A percentile compares a stretch with the other conserved stretches of the same genome.
Conservation (phyloP, 257 asterid species). For the Solanum etuberosum region DNA sequence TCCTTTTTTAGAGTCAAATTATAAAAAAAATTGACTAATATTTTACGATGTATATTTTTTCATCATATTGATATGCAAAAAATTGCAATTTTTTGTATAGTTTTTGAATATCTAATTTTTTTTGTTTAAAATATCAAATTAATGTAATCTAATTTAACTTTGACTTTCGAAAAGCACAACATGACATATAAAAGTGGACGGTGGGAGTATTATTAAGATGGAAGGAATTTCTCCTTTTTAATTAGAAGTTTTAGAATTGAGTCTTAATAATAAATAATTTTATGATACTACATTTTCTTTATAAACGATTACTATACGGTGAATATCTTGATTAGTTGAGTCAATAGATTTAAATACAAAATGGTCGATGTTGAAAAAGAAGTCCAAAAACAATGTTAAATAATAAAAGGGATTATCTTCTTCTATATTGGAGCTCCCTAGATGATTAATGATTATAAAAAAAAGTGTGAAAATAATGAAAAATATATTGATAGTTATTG, state of each 20-base stretch:
- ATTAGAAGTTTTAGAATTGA: fast-evolving
- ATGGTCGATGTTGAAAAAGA: background rate
- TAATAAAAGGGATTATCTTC: too few relatives aligned
- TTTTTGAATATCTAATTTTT: too few relatives aligned
- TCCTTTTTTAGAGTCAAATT: too few relatives aligned
- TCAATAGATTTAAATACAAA: background rate
- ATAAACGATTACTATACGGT: fast-evolving
- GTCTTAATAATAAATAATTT: fast-evolving
- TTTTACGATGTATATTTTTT: too few relatives aligned
- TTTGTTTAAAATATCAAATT: too few relatives aligned
- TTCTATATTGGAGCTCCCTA: too few relatives aligned
- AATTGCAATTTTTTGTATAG: too few relatives aligned
- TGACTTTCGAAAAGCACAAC: too few relatives aligned
- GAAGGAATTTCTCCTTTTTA: fast-evolving
- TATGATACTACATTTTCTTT: fast-evolving
- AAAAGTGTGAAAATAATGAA: background rate
- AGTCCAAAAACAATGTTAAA: background rate
- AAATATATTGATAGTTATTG: background rate
- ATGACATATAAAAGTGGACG: too few relatives aligned
- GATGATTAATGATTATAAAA: background rate
- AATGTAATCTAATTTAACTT: too few relatives aligned
- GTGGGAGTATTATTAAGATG: background rate
- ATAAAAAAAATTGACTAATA: too few relatives aligned
- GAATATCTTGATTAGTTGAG: background rate
- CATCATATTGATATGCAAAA: too few relatives aligned